These are phyloP conservation scores for Neurospora sp. DNA, from an alignment of 2,329 filamentous ascomycete genomes.

Conservation along the genomic window DNA sequence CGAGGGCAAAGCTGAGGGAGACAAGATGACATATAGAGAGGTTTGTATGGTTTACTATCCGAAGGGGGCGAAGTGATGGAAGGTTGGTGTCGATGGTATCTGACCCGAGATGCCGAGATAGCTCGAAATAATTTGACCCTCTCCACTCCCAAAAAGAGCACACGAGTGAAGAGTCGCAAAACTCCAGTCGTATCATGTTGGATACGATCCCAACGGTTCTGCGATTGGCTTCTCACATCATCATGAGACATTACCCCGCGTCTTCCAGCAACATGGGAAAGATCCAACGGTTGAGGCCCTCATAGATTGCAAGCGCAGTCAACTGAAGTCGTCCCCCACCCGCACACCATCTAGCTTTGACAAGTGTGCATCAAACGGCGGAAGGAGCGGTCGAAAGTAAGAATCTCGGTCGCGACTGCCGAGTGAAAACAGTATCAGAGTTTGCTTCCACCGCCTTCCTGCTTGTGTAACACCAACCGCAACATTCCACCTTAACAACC, in stretches of 20 bases:
- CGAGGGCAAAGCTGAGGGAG: constrained; percentile 4
- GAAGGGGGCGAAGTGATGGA: neutral
- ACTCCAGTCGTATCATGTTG: no score
- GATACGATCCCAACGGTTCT: neutral
- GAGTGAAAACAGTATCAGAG: neutral
- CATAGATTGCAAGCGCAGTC: neutral
- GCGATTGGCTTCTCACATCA: neutral
- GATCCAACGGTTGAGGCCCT: neutral
- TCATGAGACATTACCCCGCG: neutral
- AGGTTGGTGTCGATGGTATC: no score
- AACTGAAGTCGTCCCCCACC: neutral
- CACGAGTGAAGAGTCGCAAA: no score
- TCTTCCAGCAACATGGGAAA: neutral
- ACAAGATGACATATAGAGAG: constrained; percentile 17
- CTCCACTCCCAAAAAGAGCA: no score
- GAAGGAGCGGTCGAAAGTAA: neutral
- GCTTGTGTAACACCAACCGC: neutral
- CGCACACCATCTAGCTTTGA: neutral
- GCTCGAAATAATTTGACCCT: no score
- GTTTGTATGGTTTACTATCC: constrained; percentile 22
- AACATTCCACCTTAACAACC: neutral
- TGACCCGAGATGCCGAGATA: no score
- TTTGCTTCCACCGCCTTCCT: neutral
- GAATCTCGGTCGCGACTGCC: neutral
- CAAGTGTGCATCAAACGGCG: neutral